phyloP scores from a whole-genome alignment of 1,284 basidiomycete species.

The Neonothopanus nambi region DNA sequence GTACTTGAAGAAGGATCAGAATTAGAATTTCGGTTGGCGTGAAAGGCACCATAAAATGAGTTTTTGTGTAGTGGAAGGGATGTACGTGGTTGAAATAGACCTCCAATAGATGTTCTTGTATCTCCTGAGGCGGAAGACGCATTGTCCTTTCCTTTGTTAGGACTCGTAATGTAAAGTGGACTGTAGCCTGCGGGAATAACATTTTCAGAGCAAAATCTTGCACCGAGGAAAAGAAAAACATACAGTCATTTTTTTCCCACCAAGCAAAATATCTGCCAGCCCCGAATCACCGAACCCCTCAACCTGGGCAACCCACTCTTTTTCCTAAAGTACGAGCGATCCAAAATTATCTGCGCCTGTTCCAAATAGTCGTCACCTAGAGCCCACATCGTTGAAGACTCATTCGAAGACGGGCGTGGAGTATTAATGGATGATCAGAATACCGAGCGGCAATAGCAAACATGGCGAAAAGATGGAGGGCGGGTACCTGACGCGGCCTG shows the following conservation, averaged over 20 bases:
- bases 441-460: conserved; percentile 78
- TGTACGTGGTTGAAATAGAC: conserved; percentile 83
- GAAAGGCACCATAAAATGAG: conserved; percentile 65
- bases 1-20: conserved; percentile 31
- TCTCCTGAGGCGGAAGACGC: conserved; percentile 51
- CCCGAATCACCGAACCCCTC: conserved; percentile 90
- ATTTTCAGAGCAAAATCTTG: conserved; percentile 1
- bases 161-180: conserved; percentile 67
- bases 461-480: conserved; percentile 74
- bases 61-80: conserved; percentile 66
- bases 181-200: conserved; percentile 40
- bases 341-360: conserved; percentile 71
- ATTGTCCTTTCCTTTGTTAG: no score
- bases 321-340: conserved; percentile 70
- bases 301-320: conserved; percentile 81
- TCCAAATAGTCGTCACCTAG: conserved; percentile 77
- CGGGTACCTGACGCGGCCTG: conserved; percentile 55
- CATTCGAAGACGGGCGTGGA: conserved; percentile 46
- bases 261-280: conserved; percentile 86
- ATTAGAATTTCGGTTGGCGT: conserved; percentile 25
- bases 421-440: conserved; percentile 38
- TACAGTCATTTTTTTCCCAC: conserved; percentile 74
- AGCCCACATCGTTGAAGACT: conserved; percentile 56
- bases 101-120: conserved; percentile 69
- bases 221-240: conserved; percentile 19